Percentiles rank a stretch among this genome's conserved stretches.
Conservation (phyloP, 2,329 filamentous ascomycete genomes). For the Exserohilum turcica region DNA sequence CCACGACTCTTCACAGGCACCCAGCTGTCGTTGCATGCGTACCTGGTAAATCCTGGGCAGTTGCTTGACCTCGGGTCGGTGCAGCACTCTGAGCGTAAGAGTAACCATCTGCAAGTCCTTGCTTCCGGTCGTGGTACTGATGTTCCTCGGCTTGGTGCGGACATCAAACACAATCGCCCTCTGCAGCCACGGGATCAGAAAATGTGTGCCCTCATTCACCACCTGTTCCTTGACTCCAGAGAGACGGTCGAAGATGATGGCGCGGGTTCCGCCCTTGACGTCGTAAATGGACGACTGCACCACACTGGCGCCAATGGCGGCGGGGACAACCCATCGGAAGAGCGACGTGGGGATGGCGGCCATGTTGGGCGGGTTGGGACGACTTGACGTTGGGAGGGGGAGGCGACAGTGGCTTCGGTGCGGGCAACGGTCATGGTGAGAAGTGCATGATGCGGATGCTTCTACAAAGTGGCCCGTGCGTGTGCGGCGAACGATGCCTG, state of each 20-base stretch:
- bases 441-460: constrained; percentile 20
- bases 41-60: constrained; percentile 99
- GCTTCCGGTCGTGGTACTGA: constrained; percentile 94
- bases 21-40: constrained; percentile 34
- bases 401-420: constrained; percentile 16
- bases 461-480: constrained; percentile 18
- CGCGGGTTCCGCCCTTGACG: constrained; percentile 90
- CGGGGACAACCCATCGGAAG: constrained; percentile 69
- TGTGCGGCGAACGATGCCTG: constrained; percentile 15
- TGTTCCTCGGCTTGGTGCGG: constrained; percentile 94
- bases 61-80: constrained; percentile 89
- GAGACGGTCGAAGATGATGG: constrained; percentile 96
- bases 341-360: constrained; percentile 43
- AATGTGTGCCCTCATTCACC: constrained; percentile 95
- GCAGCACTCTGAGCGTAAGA: constrained; percentile 92
- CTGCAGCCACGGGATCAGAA: constrained; percentile 94
- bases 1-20: no score
- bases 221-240: constrained; percentile 91
- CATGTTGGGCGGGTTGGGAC: constrained; percentile 39
- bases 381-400: constrained; percentile 26
- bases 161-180: constrained; percentile 95
- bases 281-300: constrained; percentile 89
- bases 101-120: constrained; percentile 99
- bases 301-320: constrained; percentile 69
- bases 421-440: constrained; percentile 21